Evolutionary conservation across 768 basidiomycete species (phyloP), one percentile per base, ranked within the genome.

Genomic region (Agrocybe pediades): DNA sequence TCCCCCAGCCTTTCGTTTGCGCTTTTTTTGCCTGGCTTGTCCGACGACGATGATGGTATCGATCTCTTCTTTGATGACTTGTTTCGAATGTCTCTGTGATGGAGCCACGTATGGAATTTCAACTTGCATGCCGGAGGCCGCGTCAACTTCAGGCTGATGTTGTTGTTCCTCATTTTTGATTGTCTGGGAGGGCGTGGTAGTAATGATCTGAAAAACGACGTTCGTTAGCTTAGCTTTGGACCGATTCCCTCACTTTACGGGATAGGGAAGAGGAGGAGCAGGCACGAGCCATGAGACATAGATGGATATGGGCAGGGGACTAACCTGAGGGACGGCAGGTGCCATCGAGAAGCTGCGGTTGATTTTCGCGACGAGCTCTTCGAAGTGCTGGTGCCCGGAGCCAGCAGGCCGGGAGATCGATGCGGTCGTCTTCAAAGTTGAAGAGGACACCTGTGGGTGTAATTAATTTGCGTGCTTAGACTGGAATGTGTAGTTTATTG

Each of bases 31-130:
- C 48, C 78, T 74, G 17, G 74, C 65, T 63, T 87, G 84, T 6
- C 89, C 89, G 16, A 91, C 88, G 13, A 88, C 78, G 6, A 92
- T 82, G 48, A 93, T 85, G 1, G 82, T 74, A 62, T 90, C 90
- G 46, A 82, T 72, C 65, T 90, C 90, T 41, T 86, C 53, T 21
- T 60, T 59, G 25, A 62, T n/a, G 13, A 15, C 40, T 30, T 62
- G 58, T 41, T 67, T 65, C 2, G 64, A 68, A 47, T 60, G 55
- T 17, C 92, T 82, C 61, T 85, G 78, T 0, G 81, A 69, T 1
- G 83, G 78, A 43, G 92, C 92, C 8, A 95, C 77, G 58, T 86
- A 95, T 1, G 92, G 85, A 6, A 94, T 81, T 68, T 92, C 91
- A 29, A 83, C 78, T 49, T 84, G 79, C 68, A 76, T 79, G 20